Evolutionary conservation across 192 early-diverging fungal genomes (phyloP).

Genomic region (Backusella tarrabulga): DNA sequence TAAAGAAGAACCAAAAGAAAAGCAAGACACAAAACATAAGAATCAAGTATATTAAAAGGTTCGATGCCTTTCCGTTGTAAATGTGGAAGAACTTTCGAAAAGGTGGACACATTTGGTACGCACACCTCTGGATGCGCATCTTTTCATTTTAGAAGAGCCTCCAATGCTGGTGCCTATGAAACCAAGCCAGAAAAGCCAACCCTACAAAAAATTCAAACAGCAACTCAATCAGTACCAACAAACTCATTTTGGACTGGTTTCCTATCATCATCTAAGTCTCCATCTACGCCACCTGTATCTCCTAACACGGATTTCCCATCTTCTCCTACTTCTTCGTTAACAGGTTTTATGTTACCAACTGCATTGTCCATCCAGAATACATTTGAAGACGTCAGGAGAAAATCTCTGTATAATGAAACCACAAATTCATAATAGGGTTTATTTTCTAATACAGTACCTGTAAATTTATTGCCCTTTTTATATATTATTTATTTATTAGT

Average conservation of each 20-base stretch:
- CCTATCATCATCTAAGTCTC: constrained; percentile 3
- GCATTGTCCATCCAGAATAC: constrained; percentile 34
- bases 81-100: constrained; percentile 44
- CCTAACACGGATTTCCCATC: neutral
- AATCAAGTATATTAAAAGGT: neutral
- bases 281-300: constrained; percentile 7
- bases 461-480: neutral
- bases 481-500: neutral
- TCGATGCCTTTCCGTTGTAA: constrained; percentile 44
- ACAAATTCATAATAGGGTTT: neutral
- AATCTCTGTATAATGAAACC: constrained; percentile 32
- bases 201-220: neutral
- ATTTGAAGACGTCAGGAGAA: constrained; percentile 36
- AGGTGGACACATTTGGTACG: constrained; percentile 33
- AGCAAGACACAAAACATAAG: neutral
- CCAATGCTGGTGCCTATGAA: constrained; percentile 14
- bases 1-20: neutral
- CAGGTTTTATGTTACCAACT: constrained; percentile 32
- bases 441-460: neutral
- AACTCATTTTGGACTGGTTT: constrained; percentile 11
- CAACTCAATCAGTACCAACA: neutral
- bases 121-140: constrained; percentile 39
- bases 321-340: neutral
- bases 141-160: constrained; percentile 33
- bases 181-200: neutral